Percentiles rank a stretch among this genome's conserved stretches.
Conservation (phyloP, 495 filamentous ascomycete species). For the Cairneyella variabilis region DNA sequence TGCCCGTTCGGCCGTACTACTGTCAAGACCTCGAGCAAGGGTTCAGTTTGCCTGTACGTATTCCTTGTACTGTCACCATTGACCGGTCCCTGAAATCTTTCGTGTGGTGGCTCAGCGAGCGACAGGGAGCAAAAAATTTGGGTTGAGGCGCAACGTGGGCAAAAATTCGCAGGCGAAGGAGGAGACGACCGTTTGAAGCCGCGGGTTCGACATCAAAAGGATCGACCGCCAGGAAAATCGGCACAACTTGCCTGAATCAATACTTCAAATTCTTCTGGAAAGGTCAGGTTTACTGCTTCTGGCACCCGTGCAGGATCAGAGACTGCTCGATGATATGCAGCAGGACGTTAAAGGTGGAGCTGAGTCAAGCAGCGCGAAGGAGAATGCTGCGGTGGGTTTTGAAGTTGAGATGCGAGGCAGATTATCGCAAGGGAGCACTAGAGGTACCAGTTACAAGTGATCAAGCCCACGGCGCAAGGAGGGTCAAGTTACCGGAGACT, state of each 20-base stretch:
- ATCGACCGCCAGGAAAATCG: neutral
- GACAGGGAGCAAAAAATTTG: neutral
- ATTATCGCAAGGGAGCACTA: too few species aligned
- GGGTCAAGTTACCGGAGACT: too few species aligned
- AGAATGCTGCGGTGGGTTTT: neutral
- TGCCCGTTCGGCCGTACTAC: too few species aligned
- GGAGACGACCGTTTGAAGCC: too few species aligned
- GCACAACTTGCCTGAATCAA: neutral
- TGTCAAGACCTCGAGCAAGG: too few species aligned
- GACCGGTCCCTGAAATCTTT: neutral
- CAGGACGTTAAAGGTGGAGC: neutral
- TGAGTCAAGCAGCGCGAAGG: neutral
- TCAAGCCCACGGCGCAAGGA: too few species aligned
- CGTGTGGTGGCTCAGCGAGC: neutral
- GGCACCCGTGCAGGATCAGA: too few species aligned
- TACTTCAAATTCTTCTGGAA: neutral
- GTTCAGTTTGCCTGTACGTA: neutral
- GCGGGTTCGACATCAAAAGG: too few species aligned
- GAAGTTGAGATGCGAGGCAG: neutral
- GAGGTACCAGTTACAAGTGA: too few species aligned
- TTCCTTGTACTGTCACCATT: neutral
- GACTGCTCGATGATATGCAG: neutral
- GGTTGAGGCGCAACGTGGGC: neutral
- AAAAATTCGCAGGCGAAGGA: too few species aligned
- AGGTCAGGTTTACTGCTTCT: too few species aligned